A percentile compares a stretch with the other conserved stretches of the same genome.
phyloP scores from a whole-genome alignment of 1,284 basidiomycete genomes.

The Sparassis latifolia region DNA sequence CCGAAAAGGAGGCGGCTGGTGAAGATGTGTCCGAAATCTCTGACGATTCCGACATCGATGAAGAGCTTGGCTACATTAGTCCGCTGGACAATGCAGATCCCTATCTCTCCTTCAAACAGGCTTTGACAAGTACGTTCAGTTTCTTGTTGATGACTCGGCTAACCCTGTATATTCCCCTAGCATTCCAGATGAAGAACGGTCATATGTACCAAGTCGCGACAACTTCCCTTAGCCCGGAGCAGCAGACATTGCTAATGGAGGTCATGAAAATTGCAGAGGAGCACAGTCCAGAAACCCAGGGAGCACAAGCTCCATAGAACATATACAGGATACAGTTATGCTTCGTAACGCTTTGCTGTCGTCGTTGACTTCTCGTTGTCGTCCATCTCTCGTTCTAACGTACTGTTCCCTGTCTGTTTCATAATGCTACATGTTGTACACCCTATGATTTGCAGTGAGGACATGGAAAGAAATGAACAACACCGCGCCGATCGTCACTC shows the following conservation, averaged over 20 bases:
- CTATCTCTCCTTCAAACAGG: slow-evolving; percentile 68
- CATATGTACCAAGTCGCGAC: slow-evolving; percentile 64
- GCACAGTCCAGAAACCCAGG: slow-evolving; percentile 3
- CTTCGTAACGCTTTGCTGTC: too few species aligned
- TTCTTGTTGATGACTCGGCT: neutral
- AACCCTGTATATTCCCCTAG: slow-evolving; percentile 27
- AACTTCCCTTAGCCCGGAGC: slow-evolving; percentile 61
- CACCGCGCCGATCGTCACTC: too few species aligned
- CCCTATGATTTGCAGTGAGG: too few species aligned
- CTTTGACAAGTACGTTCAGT: slow-evolving; percentile 51
- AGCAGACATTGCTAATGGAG: slow-evolving; percentile 76
- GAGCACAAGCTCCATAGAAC: too few species aligned
- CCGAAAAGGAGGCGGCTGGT: slow-evolving; percentile 35
- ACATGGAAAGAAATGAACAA: too few species aligned
- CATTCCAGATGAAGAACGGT: slow-evolving; percentile 67
- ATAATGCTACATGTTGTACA: too few species aligned
- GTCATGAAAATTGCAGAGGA: slow-evolving; percentile 59
- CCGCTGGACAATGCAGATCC: slow-evolving; percentile 70
- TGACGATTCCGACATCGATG: slow-evolving; percentile 54
- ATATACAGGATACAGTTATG: too few species aligned
- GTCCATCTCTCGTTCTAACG: too few species aligned
- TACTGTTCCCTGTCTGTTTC: too few species aligned
- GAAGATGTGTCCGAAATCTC: slow-evolving; percentile 42
- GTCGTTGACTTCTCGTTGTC: too few species aligned
- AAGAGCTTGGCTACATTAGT: slow-evolving; percentile 77